These are phyloP conservation scores for Astragalus glycyphyllos DNA, from an alignment of 306 rosid genomes.

Conservation along the genomic window DNA sequence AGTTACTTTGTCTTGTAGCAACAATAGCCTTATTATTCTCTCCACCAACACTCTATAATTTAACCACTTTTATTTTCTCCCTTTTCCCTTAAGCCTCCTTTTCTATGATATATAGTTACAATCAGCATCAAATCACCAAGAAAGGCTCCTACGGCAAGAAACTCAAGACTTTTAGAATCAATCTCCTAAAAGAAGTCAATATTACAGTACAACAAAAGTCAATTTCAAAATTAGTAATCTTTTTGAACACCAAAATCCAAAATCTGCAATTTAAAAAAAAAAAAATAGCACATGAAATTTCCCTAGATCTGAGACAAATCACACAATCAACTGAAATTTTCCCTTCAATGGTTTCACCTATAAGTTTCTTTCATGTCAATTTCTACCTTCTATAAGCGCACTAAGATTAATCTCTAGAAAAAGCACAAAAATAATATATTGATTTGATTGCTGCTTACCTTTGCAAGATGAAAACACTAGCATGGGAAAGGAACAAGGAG, in stretches of 20 bases:
- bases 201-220: too few relatives aligned
- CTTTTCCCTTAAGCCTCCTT: slow-evolving; percentile 45
- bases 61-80: slow-evolving; percentile 29
- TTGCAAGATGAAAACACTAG: slow-evolving; percentile 36
- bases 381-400: slow-evolving; percentile 25
- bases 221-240: neutral
- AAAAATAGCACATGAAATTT: slow-evolving; percentile 22
- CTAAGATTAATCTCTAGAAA: slow-evolving; percentile 23
- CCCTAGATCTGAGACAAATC: slow-evolving; percentile 64
- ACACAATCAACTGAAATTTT: slow-evolving; percentile 48
- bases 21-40: slow-evolving; percentile 40
- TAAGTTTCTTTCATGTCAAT: slow-evolving; percentile 50
- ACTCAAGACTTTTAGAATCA: slow-evolving; percentile 34
- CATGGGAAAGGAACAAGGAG: slow-evolving; percentile 40
- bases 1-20: slow-evolving; percentile 52
- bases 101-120: slow-evolving; percentile 44
- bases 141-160: slow-evolving; percentile 46
- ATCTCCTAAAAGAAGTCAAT: too few relatives aligned
- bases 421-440: neutral
- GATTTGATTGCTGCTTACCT: slow-evolving; percentile 48
- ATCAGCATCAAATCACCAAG: slow-evolving; percentile 43
- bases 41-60: slow-evolving; percentile 41
- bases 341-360: slow-evolving; percentile 34
- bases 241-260: slow-evolving; percentile 29
- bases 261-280: neutral